Evolutionary conservation across 768 basidiomycete genomes (phyloP), one percentile per base, ranked within the genome.

Genomic region (Lentinus tigrinus): DNA sequence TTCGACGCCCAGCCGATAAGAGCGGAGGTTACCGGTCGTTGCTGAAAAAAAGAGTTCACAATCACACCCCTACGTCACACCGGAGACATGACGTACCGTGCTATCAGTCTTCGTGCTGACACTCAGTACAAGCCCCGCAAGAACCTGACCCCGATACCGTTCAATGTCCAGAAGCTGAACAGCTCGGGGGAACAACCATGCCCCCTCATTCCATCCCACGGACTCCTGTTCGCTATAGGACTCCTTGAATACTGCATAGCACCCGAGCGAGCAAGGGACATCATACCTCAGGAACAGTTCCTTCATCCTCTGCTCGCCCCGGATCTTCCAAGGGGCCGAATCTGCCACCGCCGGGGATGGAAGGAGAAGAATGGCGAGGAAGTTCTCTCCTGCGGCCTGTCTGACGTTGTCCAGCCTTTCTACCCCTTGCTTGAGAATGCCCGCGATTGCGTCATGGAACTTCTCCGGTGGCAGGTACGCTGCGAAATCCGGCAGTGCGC

Each of bases 371-470:
- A 94, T 70, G 56, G 70, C 70, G 53, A 77, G 43, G 61, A 94
- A 77, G 61, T 82, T 78, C 60, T 78, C 75, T 1, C 93, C 93
- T 9, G 92, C 90, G 49, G 83, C 85, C 57, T 88, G 89, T 44
- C 96, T 82, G 48, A 98, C 91, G 67, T 89, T 93, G 69, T 97
- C 95, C 17, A 98, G 80, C 65, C 93, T 81, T 72, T 98, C 96
- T 27, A 91, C 85, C 4, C 91, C 90, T 68, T 95, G 94, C 74
- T 93, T 96, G 56, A 95, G 76, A 46, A 95, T 81, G 0, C 86
- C 85, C 14, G 79, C 81, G 46, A 94, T 70, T 14, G 81, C 77
- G 5, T 69, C 67, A 56, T 85, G 82, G 69, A 84, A 90, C 56
- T 76, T 79, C 19, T 73, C 65, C 6, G 84, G 73, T 17, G 89